Evolutionary conservation across 345 rosid species (phyloP), one percentile per base, ranked within the genome.

Genomic region (Brassica incana): DNA sequence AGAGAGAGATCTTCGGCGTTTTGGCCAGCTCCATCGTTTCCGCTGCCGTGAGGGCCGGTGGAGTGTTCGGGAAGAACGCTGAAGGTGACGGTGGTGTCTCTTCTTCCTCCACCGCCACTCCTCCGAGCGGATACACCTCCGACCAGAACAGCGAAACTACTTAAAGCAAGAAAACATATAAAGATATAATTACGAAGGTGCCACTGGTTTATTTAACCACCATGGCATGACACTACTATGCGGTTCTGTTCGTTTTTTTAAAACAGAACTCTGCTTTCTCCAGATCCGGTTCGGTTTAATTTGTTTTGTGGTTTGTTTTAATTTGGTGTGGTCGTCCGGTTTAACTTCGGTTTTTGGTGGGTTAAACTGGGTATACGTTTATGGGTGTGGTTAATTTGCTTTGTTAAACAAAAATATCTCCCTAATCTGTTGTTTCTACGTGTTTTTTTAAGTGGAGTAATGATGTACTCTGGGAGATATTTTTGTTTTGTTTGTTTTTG

Each of bases 401-500:
- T 72, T 76, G 67, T 60, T 29, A 63, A 65, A 45, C 80, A 43
- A 76, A 80, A 80, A 4, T 71, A 58, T 76, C 73, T 80, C 80
- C 75, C 77, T 40, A 71, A 20, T 71, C 67, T 76, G 80, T 80
- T 76, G 80, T 80, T 65, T 80, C 83, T 80, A 71, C 80, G 80
- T 80, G 80, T 80, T 80, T 76, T 33, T 80, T 29, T 0, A 75
- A 80, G 80, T 75, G 77, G 77, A 80, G 79, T 80, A 43, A 80
- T 71, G 68, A 71, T 71, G 72, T 80, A 16, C 8, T 80, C 43
- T 64, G 77, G 75, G 73, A 71, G 77, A 59, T 74, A 62, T 35
- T 54, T 52, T 52, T 48, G 50, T 52, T 52, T 4, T 52, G 58
- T 52, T 52, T 52, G 58, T 54, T 16, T 54, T 54, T 16, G 61